Base-by-base conservation (phyloP, 495 filamentous ascomycete species). In the Rusavskia elegans region DNA sequence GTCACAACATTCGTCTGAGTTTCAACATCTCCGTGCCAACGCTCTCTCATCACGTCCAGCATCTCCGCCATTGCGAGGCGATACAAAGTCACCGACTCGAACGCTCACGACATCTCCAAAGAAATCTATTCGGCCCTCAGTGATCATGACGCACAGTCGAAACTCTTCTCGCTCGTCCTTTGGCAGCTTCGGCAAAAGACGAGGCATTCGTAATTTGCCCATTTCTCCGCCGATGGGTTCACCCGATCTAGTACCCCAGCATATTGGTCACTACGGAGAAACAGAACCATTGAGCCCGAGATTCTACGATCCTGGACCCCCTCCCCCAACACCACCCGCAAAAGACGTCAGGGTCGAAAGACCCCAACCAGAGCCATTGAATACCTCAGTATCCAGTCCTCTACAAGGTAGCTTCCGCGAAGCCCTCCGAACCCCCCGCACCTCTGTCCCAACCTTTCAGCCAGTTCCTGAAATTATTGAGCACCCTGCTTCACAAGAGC, bases 181-280 rank as follows among this genome's bases (percentile, higher is more conserved):
- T 29, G 73, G 73, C 13, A 70, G 62, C 40, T 60, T 64, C 17
- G 71, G 64, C 58, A 85, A 69, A 51, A 61, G 66, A 23, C 66
- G 64, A 54, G 69, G 71, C 14, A 59, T 79, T 25, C 71, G 75
- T 39, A 76, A 75, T 45, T 55, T 79, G 41, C 66, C 71, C 44
- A 82, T 83, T 52, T 79, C 77, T 25, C 74, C 76, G 17, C 78
- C 79, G 5, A 58, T 80, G 52, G 68, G 67, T 41, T 78, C 76
- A 23, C 75, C 76, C 0, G 68, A 70, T n/a, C 50, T 65, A 5
- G 50, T 56, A 7, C 52, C 65, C 9, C 57, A 63, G n/a, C 60
- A 66, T 35, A 61, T 66, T 27, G 54, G 53, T 45, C 50, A 62
- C 52, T 76, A 75, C 50, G 65, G 68, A n/a, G 70, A 71, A 5